Base-by-base conservation (phyloP, 2,329 filamentous ascomycete genomes). In the Mycocentrospora acerina region DNA sequence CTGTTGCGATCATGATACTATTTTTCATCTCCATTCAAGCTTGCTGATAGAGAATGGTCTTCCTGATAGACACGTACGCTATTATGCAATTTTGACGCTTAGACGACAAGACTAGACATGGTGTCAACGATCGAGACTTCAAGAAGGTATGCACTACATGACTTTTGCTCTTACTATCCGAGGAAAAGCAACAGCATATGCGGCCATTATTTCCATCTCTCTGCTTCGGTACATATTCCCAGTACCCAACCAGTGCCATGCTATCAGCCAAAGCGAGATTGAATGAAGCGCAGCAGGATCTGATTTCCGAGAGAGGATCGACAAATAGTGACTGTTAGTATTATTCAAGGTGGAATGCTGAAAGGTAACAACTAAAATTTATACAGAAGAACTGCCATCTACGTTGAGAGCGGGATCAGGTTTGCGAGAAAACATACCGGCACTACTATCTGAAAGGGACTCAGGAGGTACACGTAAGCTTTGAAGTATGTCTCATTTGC, bases 201-300 rank as follows among this genome's bases (percentile, higher is more conserved):
- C 35, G 40, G 46, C 7, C 60, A 62, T 41, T 17, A 16, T 7
- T 32, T 61, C 12, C 57, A 62, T 27, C 48, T 47, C 12, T 57
- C 51, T 7, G 46, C 37, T 12, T 24, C 53, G 3, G 10, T 29
- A n/a, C 55, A 45, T 26, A 57, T 47, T 1, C 54, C 48, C 34
- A 30, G 36, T 64, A 57, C 29, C 44, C 54, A 13, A 24, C 15
- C 14, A 61, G 56, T 30, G 37, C 38, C n/a, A 17, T 40, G 2
- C 39, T 39, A 2, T 26, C 31, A n/a, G 51, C 50, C 7, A 49
- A 44, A 33, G 32, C 27, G n/a, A 54, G 42, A 14, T 32, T 53
- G 6, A 41, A 56, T 12, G 35, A 24, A n/a, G 45, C 46, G 19
- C 36, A 44, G 10, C 37, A 43, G 16, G 32, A 19, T 14, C 25